Evolutionary conservation across 1,284 basidiomycete genomes (phyloP).

Genomic region (Peniophora sp.): DNA sequence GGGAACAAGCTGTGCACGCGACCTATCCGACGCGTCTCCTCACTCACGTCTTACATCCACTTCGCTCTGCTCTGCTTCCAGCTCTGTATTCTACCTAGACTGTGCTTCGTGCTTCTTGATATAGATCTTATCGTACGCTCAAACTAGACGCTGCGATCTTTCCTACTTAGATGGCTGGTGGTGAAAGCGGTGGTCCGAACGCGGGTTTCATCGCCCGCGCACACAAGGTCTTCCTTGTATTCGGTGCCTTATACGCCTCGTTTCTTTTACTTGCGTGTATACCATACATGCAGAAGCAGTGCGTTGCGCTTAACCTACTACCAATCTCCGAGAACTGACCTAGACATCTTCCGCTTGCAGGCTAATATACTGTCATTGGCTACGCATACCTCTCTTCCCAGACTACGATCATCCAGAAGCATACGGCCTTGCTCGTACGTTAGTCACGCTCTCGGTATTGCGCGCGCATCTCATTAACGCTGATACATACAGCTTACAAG

Average conservation of each 20-base stretch:
- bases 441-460: not conserved
- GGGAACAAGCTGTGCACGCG: too few species aligned
- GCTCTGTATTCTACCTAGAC: too few species aligned
- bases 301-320: slow-evolving; percentile 9
- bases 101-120: too few species aligned
- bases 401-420: slow-evolving; percentile 63
- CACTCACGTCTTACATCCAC: too few species aligned
- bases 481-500: slow-evolving; percentile 56
- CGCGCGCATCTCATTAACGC: not conserved
- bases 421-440: slow-evolving; percentile 79
- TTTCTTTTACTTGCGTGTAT: slow-evolving; percentile 47
- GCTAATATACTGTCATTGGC: slow-evolving; percentile 58
- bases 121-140: too few species aligned
- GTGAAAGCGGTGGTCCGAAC: slow-evolving; percentile 4
- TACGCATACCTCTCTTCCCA: slow-evolving; percentile 58
- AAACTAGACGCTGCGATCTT: too few species aligned
- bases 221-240: slow-evolving; percentile 28
- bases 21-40: too few species aligned
- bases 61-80: too few species aligned
- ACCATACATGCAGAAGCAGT: slow-evolving; percentile 72
- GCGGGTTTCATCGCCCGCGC: slow-evolving; percentile 21
- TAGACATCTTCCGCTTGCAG: slow-evolving; percentile 23
- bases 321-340: slow-evolving; percentile 4
- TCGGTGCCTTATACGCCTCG: slow-evolving; percentile 47
- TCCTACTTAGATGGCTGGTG: too few species aligned